Base-by-base conservation (phyloP, 805 yeast genomes). In the Ogataea trehalophila region DNA sequence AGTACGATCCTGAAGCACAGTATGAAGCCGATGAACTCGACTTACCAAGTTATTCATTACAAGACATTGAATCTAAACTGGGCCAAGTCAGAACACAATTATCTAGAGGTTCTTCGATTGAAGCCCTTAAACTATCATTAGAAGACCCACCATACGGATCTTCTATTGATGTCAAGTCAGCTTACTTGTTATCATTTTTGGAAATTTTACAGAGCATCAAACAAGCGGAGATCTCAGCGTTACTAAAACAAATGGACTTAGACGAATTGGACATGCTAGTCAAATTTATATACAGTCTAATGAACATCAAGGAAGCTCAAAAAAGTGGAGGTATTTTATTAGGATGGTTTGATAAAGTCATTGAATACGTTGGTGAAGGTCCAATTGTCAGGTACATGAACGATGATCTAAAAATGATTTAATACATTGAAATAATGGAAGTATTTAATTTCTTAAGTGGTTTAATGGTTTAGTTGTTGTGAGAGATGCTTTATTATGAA, bases 331-430 rank as follows among this genome's bases (percentile, higher is more conserved):
- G 96, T 41, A 75, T 84, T 41, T 67, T 94, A 56, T 77, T 94
- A 57, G 80, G 85, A 33, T 94, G 99, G 99, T 88, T 85, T 63
- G 97, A 92, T 57, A 90, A 89, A 68, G 79, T 92, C 17, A 83
- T 88, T 35, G 95, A 85, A 51, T 70, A 79, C 18, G 80, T 91
- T 15, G 98, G 98, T 17, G 83, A 85, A 62, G 96, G 96, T 13
- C 87, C 96, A 39, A 83, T 94, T 56, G 87, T 87, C 43, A 81
- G 96, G 57, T 90, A 81, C 66, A 75, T 90, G 67, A 79, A 89
- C 39, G 98, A 92, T 68, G 80, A 57, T 22, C 51, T 55, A 14
- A 58, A 48, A 39, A 41, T 57, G 51, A 34, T 39, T 37, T 51
- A 37, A 37, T 22, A 14, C 13, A 34, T 16, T 29, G 31, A 23